Percentiles rank a stretch among this genome's conserved stretches.
These are phyloP conservation scores for Tetrapisispora phaffii DNA, from an alignment of 805 yeast genomes.

Conservation along the genomic window DNA sequence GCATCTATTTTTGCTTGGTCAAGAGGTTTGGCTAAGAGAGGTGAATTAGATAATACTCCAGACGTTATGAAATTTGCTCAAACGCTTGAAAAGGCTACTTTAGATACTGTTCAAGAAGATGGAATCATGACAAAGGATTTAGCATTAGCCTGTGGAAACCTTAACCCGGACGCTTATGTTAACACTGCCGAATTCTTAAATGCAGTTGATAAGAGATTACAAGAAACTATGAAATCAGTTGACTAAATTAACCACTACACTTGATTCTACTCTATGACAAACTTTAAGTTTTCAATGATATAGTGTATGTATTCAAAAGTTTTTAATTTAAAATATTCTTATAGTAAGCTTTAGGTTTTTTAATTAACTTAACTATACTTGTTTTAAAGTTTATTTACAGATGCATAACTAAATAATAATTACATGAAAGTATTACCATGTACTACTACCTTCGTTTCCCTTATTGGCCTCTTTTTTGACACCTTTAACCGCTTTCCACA, in stretches of 20 bases:
- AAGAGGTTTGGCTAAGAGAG: slow-evolving; percentile 77
- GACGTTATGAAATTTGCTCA: slow-evolving; percentile 61
- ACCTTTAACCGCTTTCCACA: slow-evolving; percentile 56
- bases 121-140: slow-evolving; percentile 77
- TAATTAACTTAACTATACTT: too few relatives aligned
- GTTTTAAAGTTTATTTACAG: background rate
- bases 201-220: slow-evolving; percentile 58
- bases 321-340: slow-evolving; percentile 1
- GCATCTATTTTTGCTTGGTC: slow-evolving; percentile 84
- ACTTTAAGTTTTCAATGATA: background rate
- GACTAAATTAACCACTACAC: slow-evolving; percentile 5
- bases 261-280: slow-evolving; percentile 3
- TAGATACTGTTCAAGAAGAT: slow-evolving; percentile 64
- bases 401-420: background rate
- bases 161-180: slow-evolving; percentile 53
- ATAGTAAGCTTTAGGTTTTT: background rate
- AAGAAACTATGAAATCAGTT: slow-evolving; percentile 23
- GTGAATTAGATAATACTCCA: slow-evolving; percentile 61
- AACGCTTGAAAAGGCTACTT: slow-evolving; percentile 52
- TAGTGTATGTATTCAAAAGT: background rate
- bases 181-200: slow-evolving; percentile 69
- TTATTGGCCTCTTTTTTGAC: slow-evolving; percentile 45
- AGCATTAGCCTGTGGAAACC: slow-evolving; percentile 60
- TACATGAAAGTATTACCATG: background rate
- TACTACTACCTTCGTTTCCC: too few relatives aligned